These are phyloP conservation scores for Leptodontidium sp. DNA, from an alignment of 2,329 filamentous ascomycete genomes.

Conservation along the genomic window DNA sequence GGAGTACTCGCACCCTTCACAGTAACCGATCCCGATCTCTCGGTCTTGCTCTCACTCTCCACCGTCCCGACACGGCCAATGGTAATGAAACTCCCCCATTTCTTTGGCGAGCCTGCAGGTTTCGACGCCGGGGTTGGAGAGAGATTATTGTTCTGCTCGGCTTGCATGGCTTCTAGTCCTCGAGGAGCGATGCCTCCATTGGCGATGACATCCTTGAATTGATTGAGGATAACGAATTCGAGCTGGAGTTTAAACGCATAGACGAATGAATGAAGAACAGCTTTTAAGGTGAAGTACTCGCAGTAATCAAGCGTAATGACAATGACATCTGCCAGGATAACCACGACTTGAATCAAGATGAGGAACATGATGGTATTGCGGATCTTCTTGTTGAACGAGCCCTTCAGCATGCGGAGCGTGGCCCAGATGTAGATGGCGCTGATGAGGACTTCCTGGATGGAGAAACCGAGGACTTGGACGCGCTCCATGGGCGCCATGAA, in stretches of 20 bases:
- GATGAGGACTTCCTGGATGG: slow-evolving; percentile 56
- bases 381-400: slow-evolving; percentile 16
- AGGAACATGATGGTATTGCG: slow-evolving; percentile 19
- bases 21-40: not conserved
- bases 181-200: not conserved
- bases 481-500: slow-evolving; percentile 19
- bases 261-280: slow-evolving; percentile 8
- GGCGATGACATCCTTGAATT: slow-evolving; percentile 13
- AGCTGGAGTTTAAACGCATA: slow-evolving; percentile 9
- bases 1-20: not conserved
- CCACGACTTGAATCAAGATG: slow-evolving; percentile 15
- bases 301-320: slow-evolving; percentile 12
- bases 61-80: slow-evolving; percentile 5
- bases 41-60: slow-evolving; percentile 7
- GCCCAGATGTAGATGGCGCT: slow-evolving; percentile 53
- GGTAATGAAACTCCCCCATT: slow-evolving; percentile 14
- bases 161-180: slow-evolving; percentile 10
- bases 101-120: slow-evolving; percentile 1
- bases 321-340: slow-evolving; percentile 4
- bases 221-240: slow-evolving; percentile 13
- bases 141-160: slow-evolving; percentile 9
- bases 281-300: slow-evolving; percentile 13
- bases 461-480: slow-evolving; percentile 58
- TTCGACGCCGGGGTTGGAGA: not conserved
- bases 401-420: slow-evolving; percentile 25